A percentile compares a stretch with the other conserved stretches of the same genome.
Conservation (phyloP, 1,284 basidiomycete genomes). For the Anthracocystis walkeri region DNA sequence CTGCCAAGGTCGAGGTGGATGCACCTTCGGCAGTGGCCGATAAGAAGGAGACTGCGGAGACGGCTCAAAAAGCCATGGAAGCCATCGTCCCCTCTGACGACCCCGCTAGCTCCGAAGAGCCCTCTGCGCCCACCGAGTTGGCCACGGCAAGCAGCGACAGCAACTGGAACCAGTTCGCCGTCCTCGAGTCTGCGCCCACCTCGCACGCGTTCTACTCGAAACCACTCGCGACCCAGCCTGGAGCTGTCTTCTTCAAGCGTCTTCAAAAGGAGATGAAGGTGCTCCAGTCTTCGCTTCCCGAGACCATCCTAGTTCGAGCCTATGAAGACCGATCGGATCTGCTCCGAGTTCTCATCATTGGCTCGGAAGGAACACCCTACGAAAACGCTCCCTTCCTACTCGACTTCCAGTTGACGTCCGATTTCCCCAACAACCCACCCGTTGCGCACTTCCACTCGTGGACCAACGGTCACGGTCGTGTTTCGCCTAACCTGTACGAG, state of each 20-base stretch:
- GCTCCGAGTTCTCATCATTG: constrained; percentile 87
- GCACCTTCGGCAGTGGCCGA: background rate
- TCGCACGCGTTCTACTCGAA: constrained; percentile 50
- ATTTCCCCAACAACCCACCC: constrained; percentile 86
- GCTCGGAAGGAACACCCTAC: constrained; percentile 86
- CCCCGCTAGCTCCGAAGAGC: background rate
- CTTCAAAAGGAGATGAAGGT: constrained; percentile 85
- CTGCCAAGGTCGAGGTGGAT: background rate
- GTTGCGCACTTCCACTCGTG: constrained; percentile 90
- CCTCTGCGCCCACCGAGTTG: constrained; percentile 24
- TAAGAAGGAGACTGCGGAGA: background rate
- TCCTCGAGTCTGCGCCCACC: constrained; percentile 52
- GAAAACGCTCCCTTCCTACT: constrained; percentile 93
- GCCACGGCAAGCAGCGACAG: constrained; percentile 25
- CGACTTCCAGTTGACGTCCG: constrained; percentile 83
- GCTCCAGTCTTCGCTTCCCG: constrained; percentile 77
- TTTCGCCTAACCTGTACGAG: constrained; percentile 84
- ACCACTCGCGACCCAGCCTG: constrained; percentile 53
- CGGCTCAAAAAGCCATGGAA: constrained; percentile 10
- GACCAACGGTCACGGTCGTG: constrained; percentile 90
- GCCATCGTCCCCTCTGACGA: constrained; percentile 11
- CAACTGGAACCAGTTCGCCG: constrained; percentile 48
- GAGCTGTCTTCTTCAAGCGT: constrained; percentile 79
- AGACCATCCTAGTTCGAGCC: constrained; percentile 71
- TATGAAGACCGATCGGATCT: constrained; percentile 84